Evolutionary conservation across 2,329 filamentous ascomycete species (phyloP).

Genomic region (Ophiosphaerella herpotricha): DNA sequence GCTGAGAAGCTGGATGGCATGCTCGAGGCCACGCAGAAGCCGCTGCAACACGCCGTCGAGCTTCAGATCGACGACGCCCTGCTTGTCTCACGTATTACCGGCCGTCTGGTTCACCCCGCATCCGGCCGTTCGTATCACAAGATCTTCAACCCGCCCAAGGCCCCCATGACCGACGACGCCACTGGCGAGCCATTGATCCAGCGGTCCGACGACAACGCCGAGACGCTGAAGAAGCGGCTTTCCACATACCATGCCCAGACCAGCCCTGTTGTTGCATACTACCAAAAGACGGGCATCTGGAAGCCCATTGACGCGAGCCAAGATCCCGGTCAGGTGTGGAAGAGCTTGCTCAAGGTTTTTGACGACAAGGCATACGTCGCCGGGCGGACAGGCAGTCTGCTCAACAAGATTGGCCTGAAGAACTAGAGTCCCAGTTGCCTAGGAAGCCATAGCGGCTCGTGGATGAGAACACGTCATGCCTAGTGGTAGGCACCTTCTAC

Average conservation of each 20-base stretch:
- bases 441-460: background rate
- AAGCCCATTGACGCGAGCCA: slow-evolving; percentile 93
- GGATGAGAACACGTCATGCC: slow-evolving; percentile 7
- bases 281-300: slow-evolving; percentile 98
- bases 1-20: slow-evolving; percentile 93
- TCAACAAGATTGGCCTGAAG: slow-evolving; percentile 61
- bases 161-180: slow-evolving; percentile 90
- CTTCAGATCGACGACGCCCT: slow-evolving; percentile 95
- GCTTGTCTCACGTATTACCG: slow-evolving; percentile 93
- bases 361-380: slow-evolving; percentile 57
- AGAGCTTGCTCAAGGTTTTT: slow-evolving; percentile 85
- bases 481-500: slow-evolving; percentile 1
- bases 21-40: slow-evolving; percentile 77
- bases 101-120: slow-evolving; percentile 91
- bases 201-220: slow-evolving; percentile 95
- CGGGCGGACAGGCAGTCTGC: slow-evolving; percentile 49
- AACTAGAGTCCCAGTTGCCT: slow-evolving; percentile 43
- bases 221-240: slow-evolving; percentile 92
- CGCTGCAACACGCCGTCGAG: slow-evolving; percentile 92
- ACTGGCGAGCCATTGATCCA: slow-evolving; percentile 97
- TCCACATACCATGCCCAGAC: slow-evolving; percentile 95
- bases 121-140: slow-evolving; percentile 97
- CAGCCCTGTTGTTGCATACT: slow-evolving; percentile 88
- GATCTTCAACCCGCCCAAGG: slow-evolving; percentile 98
- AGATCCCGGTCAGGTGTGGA: slow-evolving; percentile 95